Base-by-base conservation (phyloP, 768 basidiomycete species). In the Cyclocybe aegerita region DNA sequence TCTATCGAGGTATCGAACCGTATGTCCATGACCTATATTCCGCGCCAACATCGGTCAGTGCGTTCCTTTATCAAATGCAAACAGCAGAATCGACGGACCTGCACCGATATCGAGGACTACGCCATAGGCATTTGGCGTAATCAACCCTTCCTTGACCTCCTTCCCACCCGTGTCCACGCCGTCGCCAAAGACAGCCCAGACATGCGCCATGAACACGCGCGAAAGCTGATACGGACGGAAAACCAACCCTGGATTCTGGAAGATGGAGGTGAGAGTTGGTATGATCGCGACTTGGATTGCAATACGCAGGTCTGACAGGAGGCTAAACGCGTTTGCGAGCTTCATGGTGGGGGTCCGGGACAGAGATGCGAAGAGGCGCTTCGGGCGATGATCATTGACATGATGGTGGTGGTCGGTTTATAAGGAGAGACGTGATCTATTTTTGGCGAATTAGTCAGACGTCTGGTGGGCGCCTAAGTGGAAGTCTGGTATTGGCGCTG, bases 71-170 rank as follows among this genome's bases (percentile, higher is more conserved):
- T 33, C 7, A 11, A 10, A 30, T 10, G 0, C 14, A 7, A 10
- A 14, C 37, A 9, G 34, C 9, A 3, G 40, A 43, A 11, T 9
- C 4, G 9, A 33, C 68, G 42, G 50, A 83, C 85, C 86, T 60
- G 86, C 84, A 2, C 86, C 86, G 9, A 87, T 46, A 50, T 89
- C 88, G 9, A 89, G 72, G 0, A 89, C 82, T 4, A 79, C 69
- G 0, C 87, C 87, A 4, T 62, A 50, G 0, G 86, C 83, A 49
- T 83, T 64, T 0, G 71, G 68, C 1, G 76, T 75, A 39, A 88
- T 76, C 32, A 88, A 72, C 0, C 47, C 48, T 2, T 64, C 49
- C 61, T 86, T 87, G 3, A 70, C 53, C 0, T 65, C 54, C 4
- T 65, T 66, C 0, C 63, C 65, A 46, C 65, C 68, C 39, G 67